phyloP scores from a whole-genome alignment of 805 yeast species.

The Citeromyces matritensis region DNA sequence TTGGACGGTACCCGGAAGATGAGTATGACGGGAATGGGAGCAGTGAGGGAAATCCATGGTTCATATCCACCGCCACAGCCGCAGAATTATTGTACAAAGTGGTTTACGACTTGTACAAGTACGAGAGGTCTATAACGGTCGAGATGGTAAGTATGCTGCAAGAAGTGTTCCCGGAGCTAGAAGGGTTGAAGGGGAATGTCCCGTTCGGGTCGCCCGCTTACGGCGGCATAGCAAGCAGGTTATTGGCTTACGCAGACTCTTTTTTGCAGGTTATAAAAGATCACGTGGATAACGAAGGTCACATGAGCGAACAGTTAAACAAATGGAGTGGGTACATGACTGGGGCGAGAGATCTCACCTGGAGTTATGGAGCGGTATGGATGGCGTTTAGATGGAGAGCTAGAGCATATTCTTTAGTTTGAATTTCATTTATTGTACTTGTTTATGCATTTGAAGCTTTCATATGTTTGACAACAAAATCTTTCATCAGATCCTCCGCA shows the following conservation, averaged over 20 bases:
- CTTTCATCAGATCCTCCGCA: constrained; percentile 10
- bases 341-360: constrained; percentile 79
- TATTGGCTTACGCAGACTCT: constrained; percentile 50
- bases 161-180: constrained; percentile 4
- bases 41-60: constrained; percentile 90
- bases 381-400: constrained; percentile 52
- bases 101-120: constrained; percentile 24
- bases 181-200: constrained; percentile 8
- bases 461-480: constrained; percentile 18
- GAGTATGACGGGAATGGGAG: constrained; percentile 61
- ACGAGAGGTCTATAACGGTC: constrained; percentile 12
- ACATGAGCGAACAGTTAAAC: constrained; percentile 83
- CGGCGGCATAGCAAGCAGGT: constrained; percentile 23
- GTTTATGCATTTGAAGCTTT: constrained; percentile 6
- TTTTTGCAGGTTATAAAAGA: constrained; percentile 42
- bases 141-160: constrained; percentile 9
- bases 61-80: constrained; percentile 59
- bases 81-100: constrained; percentile 46
- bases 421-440: not conserved
- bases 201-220: constrained; percentile 26
- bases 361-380: constrained; percentile 80
- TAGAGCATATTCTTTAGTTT: constrained; percentile 12
- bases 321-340: constrained; percentile 68
- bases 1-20: constrained; percentile 93
- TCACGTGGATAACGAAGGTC: constrained; percentile 52